These are phyloP conservation scores for Emmonsia crescens DNA, from an alignment of 2,329 filamentous ascomycete genomes.

Conservation along the genomic window DNA sequence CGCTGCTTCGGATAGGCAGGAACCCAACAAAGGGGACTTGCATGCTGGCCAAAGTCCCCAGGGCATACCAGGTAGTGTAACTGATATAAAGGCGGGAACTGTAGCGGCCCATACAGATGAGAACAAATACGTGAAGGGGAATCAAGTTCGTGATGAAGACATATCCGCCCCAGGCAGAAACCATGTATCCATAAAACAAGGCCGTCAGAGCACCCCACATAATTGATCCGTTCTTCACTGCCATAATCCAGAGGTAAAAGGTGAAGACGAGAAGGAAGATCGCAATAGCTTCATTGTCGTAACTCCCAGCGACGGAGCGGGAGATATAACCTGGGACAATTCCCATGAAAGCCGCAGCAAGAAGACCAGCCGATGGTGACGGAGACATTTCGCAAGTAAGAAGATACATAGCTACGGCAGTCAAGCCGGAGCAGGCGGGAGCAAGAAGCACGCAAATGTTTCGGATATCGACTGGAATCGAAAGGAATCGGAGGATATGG, in stretches of 20 bases:
- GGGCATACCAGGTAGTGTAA: conserved; percentile 95
- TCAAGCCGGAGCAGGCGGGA: conserved; percentile 86
- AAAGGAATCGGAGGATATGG: conserved; percentile 77
- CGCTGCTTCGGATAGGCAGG: conserved; percentile 87
- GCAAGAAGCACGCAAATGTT: conserved; percentile 97
- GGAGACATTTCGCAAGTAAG: conserved; percentile 94
- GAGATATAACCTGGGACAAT: conserved; percentile 97
- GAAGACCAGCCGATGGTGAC: conserved; percentile 86
- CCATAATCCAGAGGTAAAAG: conserved; percentile 98
- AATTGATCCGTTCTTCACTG: conserved; percentile 88
- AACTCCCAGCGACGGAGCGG: conserved; percentile 91
- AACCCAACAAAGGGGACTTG: conserved; percentile 99
- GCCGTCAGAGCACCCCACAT: conserved; percentile 93
- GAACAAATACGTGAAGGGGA: conserved; percentile 83
- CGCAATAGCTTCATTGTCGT: conserved; percentile 98
- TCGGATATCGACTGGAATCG: conserved; percentile 91
- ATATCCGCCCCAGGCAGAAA: conserved; percentile 98
- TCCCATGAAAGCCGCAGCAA: conserved; percentile 93
- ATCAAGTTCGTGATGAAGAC: conserved; percentile 98
- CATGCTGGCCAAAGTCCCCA: conserved; percentile 95
- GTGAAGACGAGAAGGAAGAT: conserved; percentile 98
- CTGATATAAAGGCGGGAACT: conserved; percentile 89
- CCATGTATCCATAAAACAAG: conserved; percentile 99
- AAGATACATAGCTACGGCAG: conserved; percentile 84
- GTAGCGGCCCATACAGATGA: conserved; percentile 94